Base-by-base conservation (phyloP, 1,139 yeast species). In the Blastobotrys malaysiensis region DNA sequence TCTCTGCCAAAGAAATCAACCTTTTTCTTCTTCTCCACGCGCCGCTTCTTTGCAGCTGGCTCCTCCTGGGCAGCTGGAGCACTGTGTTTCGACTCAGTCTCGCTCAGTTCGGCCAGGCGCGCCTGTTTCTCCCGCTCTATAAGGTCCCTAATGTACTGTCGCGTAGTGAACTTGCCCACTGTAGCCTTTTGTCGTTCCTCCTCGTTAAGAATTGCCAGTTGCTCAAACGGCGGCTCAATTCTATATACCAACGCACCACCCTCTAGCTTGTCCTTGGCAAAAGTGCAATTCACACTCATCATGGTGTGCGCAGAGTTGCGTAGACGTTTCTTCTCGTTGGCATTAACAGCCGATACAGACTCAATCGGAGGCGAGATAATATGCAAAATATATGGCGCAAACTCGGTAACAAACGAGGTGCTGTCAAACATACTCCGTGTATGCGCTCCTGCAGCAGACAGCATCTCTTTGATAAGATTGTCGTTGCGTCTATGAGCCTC, bases 211-310 rank as follows among this genome's bases (percentile, higher is more conserved):
- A 61, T 45, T 1, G 65, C 68, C 9, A 69, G 54, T 14, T 59
- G 61, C 55, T 72, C 73, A n/a, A 71, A 50, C 1, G 74, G 70
- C 52, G 75, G 75, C 9, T 72, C 74, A 9, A 69, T 52, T 19
- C 66, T 60, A 47, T 60, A 65, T 11, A 65, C 65, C 21, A 56
- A 50, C 1, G 67, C 56, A 1, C 73, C 73, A 36, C 59, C 63
- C 7, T 69, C 73, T 6, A 66, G 59, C 46, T 60, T 60, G 43
- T 66, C 69, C 43, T 65, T 63, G 9, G 56, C 43, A 43, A 68
- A 61, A 31, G 56, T 50, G 6, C 70, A n/a, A 13, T 64, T 66
- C 5, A 66, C 48, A 13, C 60, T 63, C 7, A 56, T 51, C 66
- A 72, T 60, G 5, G 62, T 62, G 3, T 54, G 53, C 1, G 69